Base-by-base conservation (phyloP, 176 grass and related monocot species). In the Bromus sterilis region DNA sequence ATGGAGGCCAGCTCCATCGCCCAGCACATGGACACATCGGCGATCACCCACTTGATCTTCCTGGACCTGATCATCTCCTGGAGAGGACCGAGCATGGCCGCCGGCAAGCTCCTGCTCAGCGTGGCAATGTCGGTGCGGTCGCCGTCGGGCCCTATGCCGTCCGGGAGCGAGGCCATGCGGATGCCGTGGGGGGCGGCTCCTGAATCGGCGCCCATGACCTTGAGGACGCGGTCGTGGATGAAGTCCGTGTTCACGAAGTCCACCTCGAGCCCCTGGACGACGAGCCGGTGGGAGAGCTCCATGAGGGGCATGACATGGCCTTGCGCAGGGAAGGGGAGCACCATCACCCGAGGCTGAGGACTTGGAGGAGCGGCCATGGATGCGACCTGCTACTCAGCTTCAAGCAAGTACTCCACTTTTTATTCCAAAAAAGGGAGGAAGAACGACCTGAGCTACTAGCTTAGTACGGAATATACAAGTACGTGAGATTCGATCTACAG, bases 71-170 rank as follows among this genome's bases (percentile, higher is more conserved):
- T 86, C 35, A 90, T 75, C 15, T 88, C 62, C 68, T 90, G 48
- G 12, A 92, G 59, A 15, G 40, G 56, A 20, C 55, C 37, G 20
- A 76, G 74, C 82, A 95, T 95, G 40, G 68, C 68, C 4, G 24
- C 68, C 68, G 40, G 41, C 68, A 71, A 18, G 68, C 68, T 40
- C 56, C 66, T 48, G 0, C 20, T 44, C 7, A 88, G n/a, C 72
- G 65, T 82, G n/a, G 82, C 65, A 5, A 92, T 62, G 56, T 90
- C 75, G 2, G 82, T 88, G 33, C 80, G 87, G 49, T 88, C 85
- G 53, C 89, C 90, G 37, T n/a, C 82, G 31, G 90, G 82, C 12
- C 13, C 91, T 69, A 93, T 70, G 51, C 94, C 94, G 53, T 97
- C 91, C 6, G 91, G 91, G 56, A 91, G 26, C 3, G 86, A 85